A percentile compares a stretch with the other conserved stretches of the same genome.
Evolutionary conservation across 768 basidiomycete species (phyloP).

Genomic region (Phlebiopsis gigantea): DNA sequence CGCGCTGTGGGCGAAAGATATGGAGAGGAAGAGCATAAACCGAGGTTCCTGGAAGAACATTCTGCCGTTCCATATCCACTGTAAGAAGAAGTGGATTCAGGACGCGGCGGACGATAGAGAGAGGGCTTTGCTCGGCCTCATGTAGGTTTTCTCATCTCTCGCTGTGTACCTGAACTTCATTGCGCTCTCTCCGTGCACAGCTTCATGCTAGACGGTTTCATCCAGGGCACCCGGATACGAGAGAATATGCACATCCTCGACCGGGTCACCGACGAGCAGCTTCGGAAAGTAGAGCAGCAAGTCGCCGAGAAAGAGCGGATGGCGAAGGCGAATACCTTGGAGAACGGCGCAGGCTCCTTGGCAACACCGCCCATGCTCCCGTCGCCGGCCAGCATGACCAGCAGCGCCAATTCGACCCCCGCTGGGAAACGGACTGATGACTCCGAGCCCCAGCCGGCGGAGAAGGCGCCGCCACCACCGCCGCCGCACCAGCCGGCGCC

Average conservation of each 20-base stretch:
- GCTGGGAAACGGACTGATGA: conserved; percentile 37
- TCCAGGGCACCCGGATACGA: conserved; percentile 47
- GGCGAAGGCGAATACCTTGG: conserved; percentile 10
- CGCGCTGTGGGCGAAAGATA: conserved; percentile 76
- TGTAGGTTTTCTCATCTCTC: conserved; percentile 47
- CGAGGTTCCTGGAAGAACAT: background rate
- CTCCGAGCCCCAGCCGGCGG: conserved; percentile 5
- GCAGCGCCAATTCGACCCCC: conserved; percentile 76
- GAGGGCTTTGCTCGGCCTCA: conserved; percentile 67
- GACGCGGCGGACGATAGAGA: conserved; percentile 42
- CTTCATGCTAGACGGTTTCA: conserved; percentile 75
- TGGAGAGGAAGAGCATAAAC: conserved; percentile 15
- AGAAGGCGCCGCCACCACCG: background rate
- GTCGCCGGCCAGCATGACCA: conserved; percentile 67
- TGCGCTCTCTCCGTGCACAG: conserved; percentile 38
- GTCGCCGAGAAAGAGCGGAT: conserved; percentile 8
- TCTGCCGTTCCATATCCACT: conserved; percentile 44
- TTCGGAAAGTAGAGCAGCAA: conserved; percentile 8
- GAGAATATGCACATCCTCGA: conserved; percentile 27
- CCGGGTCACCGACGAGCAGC: conserved; percentile 2
- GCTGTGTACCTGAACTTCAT: conserved; percentile 22
- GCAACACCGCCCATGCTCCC: conserved; percentile 65
- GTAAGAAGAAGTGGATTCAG: conserved; percentile 62
- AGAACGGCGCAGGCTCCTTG: background rate
- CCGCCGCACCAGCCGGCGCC: background rate